phyloP scores from a whole-genome alignment of 2,329 filamentous ascomycete genomes.

The Diaporthe sp. region DNA sequence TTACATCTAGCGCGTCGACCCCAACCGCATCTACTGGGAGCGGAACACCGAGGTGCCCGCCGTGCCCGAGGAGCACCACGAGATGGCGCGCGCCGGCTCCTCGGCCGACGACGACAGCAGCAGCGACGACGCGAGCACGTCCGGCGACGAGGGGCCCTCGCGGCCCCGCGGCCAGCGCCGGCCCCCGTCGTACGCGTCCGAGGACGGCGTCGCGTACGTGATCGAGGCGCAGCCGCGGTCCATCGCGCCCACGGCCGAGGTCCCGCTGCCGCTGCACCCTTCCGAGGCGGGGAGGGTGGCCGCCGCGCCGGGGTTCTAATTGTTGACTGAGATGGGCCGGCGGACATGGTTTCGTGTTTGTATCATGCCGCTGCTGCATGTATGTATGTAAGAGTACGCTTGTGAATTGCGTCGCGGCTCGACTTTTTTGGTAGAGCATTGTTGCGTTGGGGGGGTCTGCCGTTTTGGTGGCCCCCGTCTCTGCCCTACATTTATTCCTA shows the following conservation, averaged over 20 bases:
- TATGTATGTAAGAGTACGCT: constrained; percentile 19
- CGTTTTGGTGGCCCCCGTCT: not conserved
- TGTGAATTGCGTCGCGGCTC: not conserved
- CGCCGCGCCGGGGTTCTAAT: constrained; percentile 46
- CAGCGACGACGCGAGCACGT: constrained; percentile 29
- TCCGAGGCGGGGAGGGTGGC: constrained; percentile 57
- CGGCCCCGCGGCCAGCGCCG: constrained; percentile 56
- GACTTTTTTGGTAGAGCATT: not conserved
- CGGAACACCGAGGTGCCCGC: constrained; percentile 63
- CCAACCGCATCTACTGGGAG: constrained; percentile 86
- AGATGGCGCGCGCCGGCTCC: constrained; percentile 9
- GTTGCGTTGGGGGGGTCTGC: not conserved
- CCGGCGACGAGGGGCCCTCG: constrained; percentile 37
- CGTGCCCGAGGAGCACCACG: constrained; percentile 41
- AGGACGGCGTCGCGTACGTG: constrained; percentile 81
- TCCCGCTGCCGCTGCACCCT: constrained; percentile 62
- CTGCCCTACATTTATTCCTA: constrained; percentile 5
- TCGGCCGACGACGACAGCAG: constrained; percentile 43
- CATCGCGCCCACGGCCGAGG: constrained; percentile 59
- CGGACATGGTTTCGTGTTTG: not conserved
- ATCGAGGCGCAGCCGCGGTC: constrained; percentile 76
- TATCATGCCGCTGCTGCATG: not conserved
- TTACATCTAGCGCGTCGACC: constrained; percentile 76
- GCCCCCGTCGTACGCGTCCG: constrained; percentile 82
- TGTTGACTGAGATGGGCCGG: not conserved